Conservation (phyloP, 1,284 basidiomycete genomes). For the Leccinum pachyderme region DNA sequence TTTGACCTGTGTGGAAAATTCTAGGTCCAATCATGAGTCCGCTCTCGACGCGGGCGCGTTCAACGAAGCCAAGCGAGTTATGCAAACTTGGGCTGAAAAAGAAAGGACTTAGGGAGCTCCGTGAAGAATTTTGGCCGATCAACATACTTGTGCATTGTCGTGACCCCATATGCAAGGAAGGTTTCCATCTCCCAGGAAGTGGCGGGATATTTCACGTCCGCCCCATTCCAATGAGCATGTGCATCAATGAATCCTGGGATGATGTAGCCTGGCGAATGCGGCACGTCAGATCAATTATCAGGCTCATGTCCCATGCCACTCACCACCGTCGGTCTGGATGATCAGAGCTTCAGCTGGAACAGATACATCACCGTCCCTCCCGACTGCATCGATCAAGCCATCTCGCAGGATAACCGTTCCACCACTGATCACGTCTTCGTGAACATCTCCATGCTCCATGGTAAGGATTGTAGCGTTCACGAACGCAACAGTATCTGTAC, state of each 20-base stretch:
- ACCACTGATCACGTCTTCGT: slow-evolving; percentile 46
- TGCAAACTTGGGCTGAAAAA: slow-evolving; percentile 58
- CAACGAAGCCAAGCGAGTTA: slow-evolving; percentile 58
- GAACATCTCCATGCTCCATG: slow-evolving; percentile 45
- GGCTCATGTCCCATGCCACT: slow-evolving; percentile 15
- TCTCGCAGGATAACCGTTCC: slow-evolving; percentile 51
- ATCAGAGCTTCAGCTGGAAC: slow-evolving; percentile 45
- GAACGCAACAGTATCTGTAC: slow-evolving; percentile 52
- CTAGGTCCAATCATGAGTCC: slow-evolving; percentile 66
- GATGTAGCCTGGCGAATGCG: slow-evolving; percentile 48
- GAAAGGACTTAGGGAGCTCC: neutral
- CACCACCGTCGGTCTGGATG: slow-evolving; percentile 62
- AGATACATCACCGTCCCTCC: slow-evolving; percentile 36
- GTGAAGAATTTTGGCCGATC: neutral
- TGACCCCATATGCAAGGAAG: slow-evolving; percentile 75
- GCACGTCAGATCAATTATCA: neutral
- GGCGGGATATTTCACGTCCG: slow-evolving; percentile 49
- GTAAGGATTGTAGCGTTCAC: slow-evolving; percentile 66
- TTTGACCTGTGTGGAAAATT: slow-evolving; percentile 64
- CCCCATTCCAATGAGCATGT: slow-evolving; percentile 70
- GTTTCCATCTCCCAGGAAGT: slow-evolving; percentile 72
- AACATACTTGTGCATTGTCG: slow-evolving; percentile 70
- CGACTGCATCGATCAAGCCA: slow-evolving; percentile 56
- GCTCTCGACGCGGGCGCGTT: slow-evolving; percentile 64
- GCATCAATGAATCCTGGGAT: slow-evolving; percentile 73